phyloP scores from a whole-genome alignment of 2,329 filamentous ascomycete species.

The Westerdykella aurantiaca region DNA sequence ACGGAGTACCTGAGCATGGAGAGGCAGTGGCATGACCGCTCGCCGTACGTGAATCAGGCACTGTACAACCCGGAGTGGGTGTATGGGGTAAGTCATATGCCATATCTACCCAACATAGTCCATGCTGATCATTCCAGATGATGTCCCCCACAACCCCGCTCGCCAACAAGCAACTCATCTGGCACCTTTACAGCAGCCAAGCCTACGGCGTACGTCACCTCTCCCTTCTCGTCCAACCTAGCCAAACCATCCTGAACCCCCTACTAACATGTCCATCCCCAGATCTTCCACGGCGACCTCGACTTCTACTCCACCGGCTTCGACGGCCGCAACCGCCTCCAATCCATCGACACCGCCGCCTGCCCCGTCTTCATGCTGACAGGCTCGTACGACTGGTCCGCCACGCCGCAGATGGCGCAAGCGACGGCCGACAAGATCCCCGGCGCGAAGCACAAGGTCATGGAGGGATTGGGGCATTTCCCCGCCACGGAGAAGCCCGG shows the following conservation, averaged over 20 bases:
- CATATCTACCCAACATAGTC: no score
- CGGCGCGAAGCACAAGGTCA: conserved; percentile 41
- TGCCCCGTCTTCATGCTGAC: conserved; percentile 50
- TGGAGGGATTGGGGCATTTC: conserved; percentile 46
- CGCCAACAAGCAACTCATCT: conserved; percentile 45
- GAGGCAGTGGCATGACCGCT: conserved; percentile 43
- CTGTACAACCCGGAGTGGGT: conserved; percentile 47
- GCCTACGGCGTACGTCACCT: conserved; percentile 39
- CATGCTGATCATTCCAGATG: conserved; percentile 29
- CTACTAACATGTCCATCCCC: not conserved
- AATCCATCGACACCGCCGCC: conserved; percentile 43
- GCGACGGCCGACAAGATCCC: conserved; percentile 45
- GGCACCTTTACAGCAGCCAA: conserved; percentile 47
- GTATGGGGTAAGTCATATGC: conserved; percentile 34
- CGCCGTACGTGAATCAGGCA: conserved; percentile 45
- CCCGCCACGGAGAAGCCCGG: conserved; percentile 43
- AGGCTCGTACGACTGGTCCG: conserved; percentile 47
- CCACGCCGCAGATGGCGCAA: conserved; percentile 44
- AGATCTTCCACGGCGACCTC: conserved; percentile 48
- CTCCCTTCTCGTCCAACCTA: not conserved
- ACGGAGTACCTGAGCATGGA: conserved; percentile 41
- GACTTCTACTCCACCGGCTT: conserved; percentile 50
- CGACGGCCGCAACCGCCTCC: conserved; percentile 43
- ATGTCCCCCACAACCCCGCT: conserved; percentile 43
- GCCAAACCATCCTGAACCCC: not conserved